These are phyloP conservation scores for Backusella sp. DNA, from an alignment of 192 early-diverging fungal species.

Conservation along the genomic window DNA sequence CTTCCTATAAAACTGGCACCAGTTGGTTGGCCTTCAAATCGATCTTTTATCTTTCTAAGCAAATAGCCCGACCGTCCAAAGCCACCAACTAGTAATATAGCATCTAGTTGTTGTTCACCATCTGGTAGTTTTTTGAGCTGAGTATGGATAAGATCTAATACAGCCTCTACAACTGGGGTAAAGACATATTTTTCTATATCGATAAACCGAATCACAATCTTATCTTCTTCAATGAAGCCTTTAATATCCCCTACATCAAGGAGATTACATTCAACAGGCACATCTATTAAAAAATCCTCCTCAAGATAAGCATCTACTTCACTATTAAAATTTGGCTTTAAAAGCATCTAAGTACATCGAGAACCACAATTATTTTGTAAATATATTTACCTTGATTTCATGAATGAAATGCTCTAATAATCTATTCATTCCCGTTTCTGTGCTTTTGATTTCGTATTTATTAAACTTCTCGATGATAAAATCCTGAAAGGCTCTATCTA, in stretches of 20 bases:
- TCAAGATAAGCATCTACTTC: constrained; percentile 15
- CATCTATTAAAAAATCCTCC: constrained; percentile 42
- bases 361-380: not conserved
- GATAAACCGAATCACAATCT: constrained; percentile 39
- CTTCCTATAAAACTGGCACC: constrained; percentile 48
- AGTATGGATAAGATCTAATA: constrained; percentile 43
- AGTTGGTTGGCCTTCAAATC: constrained; percentile 22
- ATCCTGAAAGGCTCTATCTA: constrained; percentile 39
- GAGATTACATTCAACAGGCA: constrained; percentile 37
- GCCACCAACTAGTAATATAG: constrained; percentile 54
- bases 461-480: constrained; percentile 35
- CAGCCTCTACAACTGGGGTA: constrained; percentile 47
- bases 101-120: constrained; percentile 31
- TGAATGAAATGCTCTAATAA: constrained; percentile 41
- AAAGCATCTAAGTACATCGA: not conserved
- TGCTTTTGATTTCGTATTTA: constrained; percentile 28
- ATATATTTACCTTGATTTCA: constrained; percentile 35
- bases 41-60: constrained; percentile 39
- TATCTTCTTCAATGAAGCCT: constrained; percentile 43
- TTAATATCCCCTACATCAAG: constrained; percentile 39
- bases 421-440: constrained; percentile 24
- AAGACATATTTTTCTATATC: constrained; percentile 48
- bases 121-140: constrained; percentile 41
- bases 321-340: constrained; percentile 47
- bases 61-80: constrained; percentile 54